Evolutionary conservation across 2,329 filamentous ascomycete species (phyloP).

Genomic region (Leptographium radiaticola): DNA sequence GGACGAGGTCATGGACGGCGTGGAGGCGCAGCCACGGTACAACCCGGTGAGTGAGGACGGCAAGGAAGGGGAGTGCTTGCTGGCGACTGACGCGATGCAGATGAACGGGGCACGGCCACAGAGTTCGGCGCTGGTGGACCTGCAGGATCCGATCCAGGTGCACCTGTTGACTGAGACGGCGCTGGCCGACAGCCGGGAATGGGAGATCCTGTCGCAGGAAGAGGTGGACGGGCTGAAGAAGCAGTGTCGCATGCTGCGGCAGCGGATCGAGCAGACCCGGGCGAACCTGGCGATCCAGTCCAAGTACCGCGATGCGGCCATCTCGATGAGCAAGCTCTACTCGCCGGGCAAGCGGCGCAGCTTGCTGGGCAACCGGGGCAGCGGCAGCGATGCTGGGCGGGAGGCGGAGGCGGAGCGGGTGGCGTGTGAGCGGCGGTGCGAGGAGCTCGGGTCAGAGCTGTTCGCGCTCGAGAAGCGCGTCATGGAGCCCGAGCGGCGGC

Average conservation of each 20-base stretch:
- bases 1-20: slow-evolving; percentile 38
- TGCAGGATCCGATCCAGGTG: slow-evolving; percentile 65
- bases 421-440: slow-evolving; percentile 66
- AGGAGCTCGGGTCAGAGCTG: slow-evolving; percentile 70
- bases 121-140: slow-evolving; percentile 44
- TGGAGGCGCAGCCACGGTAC: slow-evolving; percentile 38
- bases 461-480: slow-evolving; percentile 66
- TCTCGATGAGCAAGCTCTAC: slow-evolving; percentile 73
- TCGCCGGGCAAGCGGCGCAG: slow-evolving; percentile 40
- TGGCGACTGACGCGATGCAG: slow-evolving; percentile 19
- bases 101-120: slow-evolving; percentile 37
- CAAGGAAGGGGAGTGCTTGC: not conserved
- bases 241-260: slow-evolving; percentile 57
- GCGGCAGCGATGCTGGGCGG: slow-evolving; percentile 34
- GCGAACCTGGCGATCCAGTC: slow-evolving; percentile 79
- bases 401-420: slow-evolving; percentile 63
- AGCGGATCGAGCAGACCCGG: slow-evolving; percentile 69
- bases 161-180: slow-evolving; percentile 91
- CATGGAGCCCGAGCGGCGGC: slow-evolving; percentile 58
- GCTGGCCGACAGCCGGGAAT: slow-evolving; percentile 74
- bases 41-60: slow-evolving; percentile 34
- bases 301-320: slow-evolving; percentile 87
- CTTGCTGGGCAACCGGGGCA: slow-evolving; percentile 28
- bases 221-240: slow-evolving; percentile 89
- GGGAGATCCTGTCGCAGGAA: slow-evolving; percentile 76